phyloP scores from a whole-genome alignment of 2,329 filamentous ascomycete genomes.

The Geosmithia morbida region DNA sequence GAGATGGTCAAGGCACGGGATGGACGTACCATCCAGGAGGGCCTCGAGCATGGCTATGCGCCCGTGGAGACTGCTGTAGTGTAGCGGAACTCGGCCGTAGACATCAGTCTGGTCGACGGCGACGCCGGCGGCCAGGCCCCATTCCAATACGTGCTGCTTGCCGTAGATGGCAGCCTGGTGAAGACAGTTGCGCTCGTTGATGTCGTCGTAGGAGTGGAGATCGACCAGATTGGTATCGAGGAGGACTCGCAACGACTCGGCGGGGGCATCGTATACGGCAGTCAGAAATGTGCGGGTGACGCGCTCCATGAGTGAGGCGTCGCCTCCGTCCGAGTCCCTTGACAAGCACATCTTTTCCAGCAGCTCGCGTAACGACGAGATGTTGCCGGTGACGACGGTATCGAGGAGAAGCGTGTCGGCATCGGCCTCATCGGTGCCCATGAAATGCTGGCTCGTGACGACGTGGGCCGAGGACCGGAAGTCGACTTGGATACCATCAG shows the following conservation, averaged over 20 bases:
- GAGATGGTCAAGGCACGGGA: neutral
- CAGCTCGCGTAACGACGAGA: slow-evolving; percentile 65
- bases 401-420: slow-evolving; percentile 80
- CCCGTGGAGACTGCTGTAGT: slow-evolving; percentile 95
- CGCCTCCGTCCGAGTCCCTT: slow-evolving; percentile 37
- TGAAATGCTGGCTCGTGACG: slow-evolving; percentile 49
- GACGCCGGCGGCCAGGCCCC: slow-evolving; percentile 62
- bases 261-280: slow-evolving; percentile 73
- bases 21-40: slow-evolving; percentile 44
- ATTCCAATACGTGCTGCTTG: slow-evolving; percentile 60
- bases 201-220: slow-evolving; percentile 88
- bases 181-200: slow-evolving; percentile 91
- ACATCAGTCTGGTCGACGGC: slow-evolving; percentile 74
- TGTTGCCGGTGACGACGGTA: slow-evolving; percentile 70
- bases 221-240: slow-evolving; percentile 74
- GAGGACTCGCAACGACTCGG: slow-evolving; percentile 60
- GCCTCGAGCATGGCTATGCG: slow-evolving; percentile 69
- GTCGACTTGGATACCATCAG: slow-evolving; percentile 85
- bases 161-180: slow-evolving; percentile 96
- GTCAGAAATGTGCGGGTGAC: slow-evolving; percentile 84
- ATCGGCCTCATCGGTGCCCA: slow-evolving; percentile 76
- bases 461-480: slow-evolving; percentile 55
- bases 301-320: slow-evolving; percentile 50
- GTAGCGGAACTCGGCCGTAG: slow-evolving; percentile 82
- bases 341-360: slow-evolving; percentile 53